Evolutionary conservation across 495 filamentous ascomycete genomes (phyloP), one percentile per base, ranked within the genome.

Genomic region (Sordaria brevicollis): DNA sequence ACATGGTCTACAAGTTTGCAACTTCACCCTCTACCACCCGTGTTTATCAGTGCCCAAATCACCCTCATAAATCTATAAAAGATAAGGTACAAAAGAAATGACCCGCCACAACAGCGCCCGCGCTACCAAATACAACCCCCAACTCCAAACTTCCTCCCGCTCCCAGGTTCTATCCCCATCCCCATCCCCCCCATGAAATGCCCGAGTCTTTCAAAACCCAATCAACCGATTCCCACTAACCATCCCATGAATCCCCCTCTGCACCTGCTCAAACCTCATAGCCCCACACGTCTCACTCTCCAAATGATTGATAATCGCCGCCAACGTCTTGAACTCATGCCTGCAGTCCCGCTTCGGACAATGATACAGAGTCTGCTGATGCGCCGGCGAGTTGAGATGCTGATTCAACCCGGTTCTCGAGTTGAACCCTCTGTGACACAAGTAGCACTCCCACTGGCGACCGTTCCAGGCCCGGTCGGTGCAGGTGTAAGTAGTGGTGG

Each of bases 281-380:
- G 77, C 83, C 0, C 69, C 70, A 73, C 86, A 89, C 0, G 73
- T 68, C 73, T 86, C 87, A 73, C 85, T 88, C 75, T 88, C 86
- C 5, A 88, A 72, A 70, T 87, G 86, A 69, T 81, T 84, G 75
- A 87, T 87, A 36, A 87, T 65, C 4, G 68, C 81, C 34, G 84
- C 85, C 66, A 88, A 67, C 0, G 80, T 76, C 37, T 72, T 71
- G 73, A 88, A 89, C 35, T 86, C 69, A 70, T 78, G 82, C 13
- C 38, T 39, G 66, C 86, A 89, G 4, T 19, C 0, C 4, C 33
- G 54, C 36, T 85, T 85, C 0, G 84, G 85, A 68, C 86, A 89
- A 71, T 85, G 86, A 67, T 88, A 89, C 4, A 86, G 74, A 21
- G 78, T 76, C 68, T 85, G 80, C 69, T 83, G 72, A 68, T 88